Conservation (phyloP, 371 early-diverging fungal species). For the Nematocida minor region DNA sequence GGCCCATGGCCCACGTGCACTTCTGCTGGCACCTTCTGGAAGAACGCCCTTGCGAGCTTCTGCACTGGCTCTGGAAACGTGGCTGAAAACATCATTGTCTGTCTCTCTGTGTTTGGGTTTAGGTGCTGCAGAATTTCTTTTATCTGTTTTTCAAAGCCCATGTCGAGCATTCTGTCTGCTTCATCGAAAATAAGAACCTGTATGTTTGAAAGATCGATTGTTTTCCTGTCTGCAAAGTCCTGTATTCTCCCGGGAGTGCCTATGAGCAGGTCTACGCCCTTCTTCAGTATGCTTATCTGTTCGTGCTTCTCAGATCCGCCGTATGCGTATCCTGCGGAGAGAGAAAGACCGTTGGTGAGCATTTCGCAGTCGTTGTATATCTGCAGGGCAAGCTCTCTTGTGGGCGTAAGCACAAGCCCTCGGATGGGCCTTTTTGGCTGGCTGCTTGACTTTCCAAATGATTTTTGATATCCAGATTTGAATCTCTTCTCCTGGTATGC, state of each 20-base stretch:
- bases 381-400: slow-evolving; percentile 89
- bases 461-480: background rate
- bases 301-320: slow-evolving; percentile 85
- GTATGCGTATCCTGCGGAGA: slow-evolving; percentile 75
- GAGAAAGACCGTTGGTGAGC: slow-evolving; percentile 75
- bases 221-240: background rate
- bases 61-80: slow-evolving; percentile 38
- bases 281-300: slow-evolving; percentile 75
- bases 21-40: slow-evolving; percentile 36
- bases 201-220: slow-evolving; percentile 70
- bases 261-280: slow-evolving; percentile 71
- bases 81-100: slow-evolving; percentile 56
- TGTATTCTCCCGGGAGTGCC: slow-evolving; percentile 44
- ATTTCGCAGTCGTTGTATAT: slow-evolving; percentile 82
- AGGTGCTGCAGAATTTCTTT: slow-evolving; percentile 61
- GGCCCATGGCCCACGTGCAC: slow-evolving; percentile 65
- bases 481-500: background rate
- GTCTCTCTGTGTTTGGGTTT: slow-evolving; percentile 9
- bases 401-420: slow-evolving; percentile 77
- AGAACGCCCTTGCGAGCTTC: slow-evolving; percentile 65
- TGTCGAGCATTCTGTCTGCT: slow-evolving; percentile 92
- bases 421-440: background rate
- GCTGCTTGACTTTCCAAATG: background rate
- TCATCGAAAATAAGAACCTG: slow-evolving; percentile 91
- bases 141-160: slow-evolving; percentile 83